phyloP scores from a whole-genome alignment of 768 basidiomycete genomes.

The Lentinula sp. region DNA sequence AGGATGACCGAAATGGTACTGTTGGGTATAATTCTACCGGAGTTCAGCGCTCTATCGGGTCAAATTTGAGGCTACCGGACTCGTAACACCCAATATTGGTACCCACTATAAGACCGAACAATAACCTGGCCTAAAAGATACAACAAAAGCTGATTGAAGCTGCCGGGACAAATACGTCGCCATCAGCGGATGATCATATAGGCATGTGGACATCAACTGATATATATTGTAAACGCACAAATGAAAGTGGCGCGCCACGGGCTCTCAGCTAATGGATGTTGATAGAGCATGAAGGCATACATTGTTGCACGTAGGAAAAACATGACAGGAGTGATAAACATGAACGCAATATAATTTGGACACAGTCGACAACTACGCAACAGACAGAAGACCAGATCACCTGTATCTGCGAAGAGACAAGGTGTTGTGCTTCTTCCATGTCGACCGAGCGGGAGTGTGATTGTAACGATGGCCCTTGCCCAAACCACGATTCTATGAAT shows the following conservation, averaged over 20 bases:
- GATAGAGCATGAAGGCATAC: background rate
- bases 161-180: too few relatives aligned
- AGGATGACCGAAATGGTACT: too few relatives aligned
- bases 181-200: too few relatives aligned
- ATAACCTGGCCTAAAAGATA: too few relatives aligned
- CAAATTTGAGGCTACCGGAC: too few relatives aligned
- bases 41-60: too few relatives aligned
- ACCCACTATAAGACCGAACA: too few relatives aligned
- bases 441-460: slow-evolving; percentile 83
- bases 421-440: slow-evolving; percentile 99
- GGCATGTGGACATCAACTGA: background rate
- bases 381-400: slow-evolving; percentile 32
- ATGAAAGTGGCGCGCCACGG: too few relatives aligned
- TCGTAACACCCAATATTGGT: too few relatives aligned
- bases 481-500: slow-evolving; percentile 84
- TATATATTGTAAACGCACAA: too few relatives aligned
- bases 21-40: too few relatives aligned
- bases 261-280: background rate
- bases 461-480: slow-evolving; percentile 96
- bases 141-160: too few relatives aligned
- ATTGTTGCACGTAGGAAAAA: background rate
- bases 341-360: background rate
- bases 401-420: slow-evolving; percentile 87
- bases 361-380: background rate
- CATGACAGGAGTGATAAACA: background rate